These are phyloP conservation scores for Limnanthes douglasii DNA, from an alignment of 345 rosid species.

Conservation along the genomic window DNA sequence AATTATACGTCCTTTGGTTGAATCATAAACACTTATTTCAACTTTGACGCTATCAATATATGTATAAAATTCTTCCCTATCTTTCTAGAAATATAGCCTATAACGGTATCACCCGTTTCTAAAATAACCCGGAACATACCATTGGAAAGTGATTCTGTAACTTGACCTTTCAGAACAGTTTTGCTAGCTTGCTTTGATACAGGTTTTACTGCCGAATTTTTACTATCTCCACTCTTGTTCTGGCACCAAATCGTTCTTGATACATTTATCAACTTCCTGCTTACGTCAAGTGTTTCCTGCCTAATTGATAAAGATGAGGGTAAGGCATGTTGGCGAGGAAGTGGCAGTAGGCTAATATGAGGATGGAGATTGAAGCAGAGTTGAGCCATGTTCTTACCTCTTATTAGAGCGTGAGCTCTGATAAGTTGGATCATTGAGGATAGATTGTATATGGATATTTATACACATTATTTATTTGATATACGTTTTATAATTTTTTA, in stretches of 20 bases:
- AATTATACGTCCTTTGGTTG: constrained; percentile 65
- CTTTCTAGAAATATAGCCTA: constrained; percentile 88
- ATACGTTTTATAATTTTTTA: no score
- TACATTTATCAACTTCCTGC: constrained; percentile 5
- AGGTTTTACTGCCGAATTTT: constrained; percentile 16
- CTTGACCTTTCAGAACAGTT: constrained; percentile 24
- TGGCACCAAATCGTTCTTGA: constrained; percentile 16
- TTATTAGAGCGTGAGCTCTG: no score
- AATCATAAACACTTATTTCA: constrained; percentile 79
- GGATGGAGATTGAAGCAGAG: constrained; percentile 19
- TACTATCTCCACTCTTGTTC: constrained; percentile 12
- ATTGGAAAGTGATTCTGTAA: constrained; percentile 26
- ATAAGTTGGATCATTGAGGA: no score
- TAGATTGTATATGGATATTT: no score
- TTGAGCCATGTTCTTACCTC: no score
- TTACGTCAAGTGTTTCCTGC: constrained; percentile 9
- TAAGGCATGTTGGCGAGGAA: constrained; percentile 13
- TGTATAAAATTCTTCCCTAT: constrained; percentile 74
- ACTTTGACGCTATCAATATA: constrained; percentile 75
- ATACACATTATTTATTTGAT: no score
- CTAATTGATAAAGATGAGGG: no score
- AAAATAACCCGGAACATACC: constrained; percentile 57
- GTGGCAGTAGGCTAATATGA: constrained; percentile 8
- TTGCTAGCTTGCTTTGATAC: constrained; percentile 19
- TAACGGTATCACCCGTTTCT: constrained; percentile 39